Evolutionary conservation across 2,329 filamentous ascomycete genomes (phyloP).

Genomic region (Trichocomaceae sp.): DNA sequence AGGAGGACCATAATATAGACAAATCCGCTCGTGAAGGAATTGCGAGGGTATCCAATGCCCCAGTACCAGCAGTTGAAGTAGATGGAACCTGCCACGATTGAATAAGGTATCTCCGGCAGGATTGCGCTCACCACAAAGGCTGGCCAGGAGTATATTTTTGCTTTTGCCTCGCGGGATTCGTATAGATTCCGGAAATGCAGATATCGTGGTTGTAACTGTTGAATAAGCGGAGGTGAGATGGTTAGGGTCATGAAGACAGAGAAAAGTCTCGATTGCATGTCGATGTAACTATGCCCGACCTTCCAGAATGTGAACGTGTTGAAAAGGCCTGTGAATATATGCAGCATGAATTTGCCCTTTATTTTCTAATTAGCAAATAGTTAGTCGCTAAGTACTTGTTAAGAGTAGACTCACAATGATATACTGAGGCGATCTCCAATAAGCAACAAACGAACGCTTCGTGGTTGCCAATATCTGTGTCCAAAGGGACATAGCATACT

Average conservation of each 20-base stretch:
- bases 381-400: not conserved
- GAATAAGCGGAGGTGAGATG: conserved; percentile 66
- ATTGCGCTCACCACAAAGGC: conserved; percentile 62
- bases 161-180: conserved; percentile 64
- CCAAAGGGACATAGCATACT: conserved; percentile 57
- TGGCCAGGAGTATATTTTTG: conserved; percentile 72
- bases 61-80: conserved; percentile 62
- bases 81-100: conserved; percentile 57
- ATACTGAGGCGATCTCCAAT: conserved; percentile 62
- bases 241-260: conserved; percentile 70
- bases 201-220: conserved; percentile 69
- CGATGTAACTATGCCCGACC: conserved; percentile 50
- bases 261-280: conserved; percentile 67
- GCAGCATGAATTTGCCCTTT: conserved; percentile 56
- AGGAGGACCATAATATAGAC: conserved; percentile 59
- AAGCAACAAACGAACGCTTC: conserved; percentile 54
- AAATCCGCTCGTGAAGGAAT: conserved; percentile 55
- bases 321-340: conserved; percentile 59
- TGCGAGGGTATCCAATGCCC: conserved; percentile 47
- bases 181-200: conserved; percentile 61
- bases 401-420: conserved; percentile 26
- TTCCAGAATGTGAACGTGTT: conserved; percentile 66
- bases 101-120: conserved; percentile 64
- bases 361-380: conserved; percentile 14
- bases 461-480: conserved; percentile 51